Evolutionary conservation across 2,329 filamentous ascomycete genomes (phyloP).

Genomic region (Fragosphaeria purpurea): DNA sequence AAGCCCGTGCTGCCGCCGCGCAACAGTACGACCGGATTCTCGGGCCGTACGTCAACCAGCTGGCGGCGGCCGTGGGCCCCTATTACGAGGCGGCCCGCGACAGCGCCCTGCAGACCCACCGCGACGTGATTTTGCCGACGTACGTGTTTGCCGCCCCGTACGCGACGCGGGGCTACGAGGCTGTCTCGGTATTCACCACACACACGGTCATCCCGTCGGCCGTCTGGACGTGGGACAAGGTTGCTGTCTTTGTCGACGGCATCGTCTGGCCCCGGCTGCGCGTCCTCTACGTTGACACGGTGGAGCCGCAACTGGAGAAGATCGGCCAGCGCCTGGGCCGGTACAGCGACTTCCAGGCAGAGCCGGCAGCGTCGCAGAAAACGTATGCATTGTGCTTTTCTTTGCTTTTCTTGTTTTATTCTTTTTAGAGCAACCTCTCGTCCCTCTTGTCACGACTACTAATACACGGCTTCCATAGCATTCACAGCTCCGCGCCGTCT

Average conservation of each 20-base stretch:
- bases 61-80: slow-evolving; percentile 48
- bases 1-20: slow-evolving; percentile 50
- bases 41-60: slow-evolving; percentile 62
- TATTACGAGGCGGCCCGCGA: slow-evolving; percentile 60
- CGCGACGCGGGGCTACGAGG: slow-evolving; percentile 53
- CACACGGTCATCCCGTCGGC: slow-evolving; percentile 63
- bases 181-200: slow-evolving; percentile 55
- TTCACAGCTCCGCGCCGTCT: slow-evolving; percentile 16
- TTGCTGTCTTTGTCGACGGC: slow-evolving; percentile 60
- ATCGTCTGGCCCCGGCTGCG: slow-evolving; percentile 74
- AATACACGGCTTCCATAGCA: not conserved
- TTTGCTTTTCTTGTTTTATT: not conserved
- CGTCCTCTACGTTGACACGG: slow-evolving; percentile 77
- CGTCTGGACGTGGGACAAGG: slow-evolving; percentile 59
- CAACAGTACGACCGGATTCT: slow-evolving; percentile 61
- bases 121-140: slow-evolving; percentile 63
- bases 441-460: not conserved
- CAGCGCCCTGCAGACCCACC: slow-evolving; percentile 57
- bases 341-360: slow-evolving; percentile 42
- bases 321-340: slow-evolving; percentile 83
- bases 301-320: slow-evolving; percentile 87
- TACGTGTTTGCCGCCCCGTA: slow-evolving; percentile 70
- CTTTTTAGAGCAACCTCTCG: not conserved
- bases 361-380: too few relatives aligned
- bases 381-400: not conserved